Evolutionary conservation across 1,139 yeast species (phyloP), one percentile per base, ranked within the genome.

Genomic region (Yamadazyma oceani): DNA sequence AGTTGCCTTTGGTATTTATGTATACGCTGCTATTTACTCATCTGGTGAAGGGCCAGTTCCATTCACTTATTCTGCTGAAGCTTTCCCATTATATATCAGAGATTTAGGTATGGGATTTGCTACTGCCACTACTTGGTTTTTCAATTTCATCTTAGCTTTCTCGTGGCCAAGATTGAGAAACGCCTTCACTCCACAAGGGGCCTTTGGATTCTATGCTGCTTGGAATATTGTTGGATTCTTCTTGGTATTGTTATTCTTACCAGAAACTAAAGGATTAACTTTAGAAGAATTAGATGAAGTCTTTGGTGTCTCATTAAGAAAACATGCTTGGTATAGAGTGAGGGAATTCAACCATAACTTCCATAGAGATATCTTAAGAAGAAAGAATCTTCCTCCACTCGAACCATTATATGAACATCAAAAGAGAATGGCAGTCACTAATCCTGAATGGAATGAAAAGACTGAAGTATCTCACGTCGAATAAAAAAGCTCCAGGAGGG

Each of bases 1-100:
- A 44, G 78, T 85, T 37, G 69, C 83, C 7, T 60, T 78, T 32
- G 95, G 95, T 49, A 81, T 88, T 43, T 87, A 85, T 57, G 58
- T 88, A 26, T 88, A 78, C 62, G 71, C 89, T 1, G 75, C 80
- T 31, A 84, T 85, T 45, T 87, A 87, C 61, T 85, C 94, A 1
- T 80, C 87, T 2, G 94, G 95, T 41, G 88, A 85, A 64, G 96
- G 96, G 32, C 95, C 95, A 10, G 95, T 87, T 35, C 95, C 96
- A 8, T 87, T 87, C 68, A 85, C 94, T 2, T 85, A 87, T 57
- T 83, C 94, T 24, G 95, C 95, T 12, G 95, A 87, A 61, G 85
- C 46, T 35, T 87, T 86, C 71, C 92, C 94, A 38, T 71, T 87
- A 49, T 85, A 86, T 53, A 82, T 86, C 45, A 80, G 96, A 64